Evolutionary conservation across 768 basidiomycete species (phyloP), one percentile per base, ranked within the genome.

Genomic region (Hemileccinum impolitum): DNA sequence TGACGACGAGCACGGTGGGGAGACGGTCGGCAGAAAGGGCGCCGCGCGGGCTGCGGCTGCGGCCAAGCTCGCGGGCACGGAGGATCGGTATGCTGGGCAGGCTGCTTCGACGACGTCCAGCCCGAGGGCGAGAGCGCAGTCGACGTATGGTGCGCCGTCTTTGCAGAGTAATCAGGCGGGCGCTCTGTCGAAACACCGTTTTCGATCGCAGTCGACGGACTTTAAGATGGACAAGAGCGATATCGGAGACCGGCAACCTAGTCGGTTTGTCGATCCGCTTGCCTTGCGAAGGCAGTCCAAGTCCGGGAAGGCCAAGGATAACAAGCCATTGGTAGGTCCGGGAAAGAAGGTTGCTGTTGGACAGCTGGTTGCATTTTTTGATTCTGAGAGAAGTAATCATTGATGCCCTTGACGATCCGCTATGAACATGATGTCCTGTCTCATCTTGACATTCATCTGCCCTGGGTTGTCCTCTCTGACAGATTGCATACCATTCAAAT

Each of bases 341-440:
- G 75, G 70, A 37, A 80, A 74, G 45, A 90, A 90, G 70, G 78
- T 87, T 13, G 81, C 86, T 1, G 77, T 92, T 36, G 85, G 82
- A 10, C 79, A 91, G 59, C 67, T 93, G 37, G 87, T 90, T 13
- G 88, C 88, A n/a, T 92, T 87, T 67, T 93, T 93, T 58, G 87
- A 91, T 30, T 64, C 66, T 19, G 67, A 69, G 42, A 62, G 45
- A 53, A 15, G 32, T 37, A 35, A 50, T 19, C 39, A 35, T 41
- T 43, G 46, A 50, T 17, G 17, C 21, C 11, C 11, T 30, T 12
- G 11, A 30, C 23, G 23, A 23, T 6, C 6, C 23, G 23, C 23
- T 23, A 23, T 23, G 23, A 17, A 6, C 18, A 41, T 30, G 23
- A 17, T 45, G 45, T 45, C 26, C 6, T 32, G 30, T 17, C 8